These are phyloP conservation scores for Remersonia thermophila DNA, from an alignment of 2,329 filamentous ascomycete species.

Conservation along the genomic window DNA sequence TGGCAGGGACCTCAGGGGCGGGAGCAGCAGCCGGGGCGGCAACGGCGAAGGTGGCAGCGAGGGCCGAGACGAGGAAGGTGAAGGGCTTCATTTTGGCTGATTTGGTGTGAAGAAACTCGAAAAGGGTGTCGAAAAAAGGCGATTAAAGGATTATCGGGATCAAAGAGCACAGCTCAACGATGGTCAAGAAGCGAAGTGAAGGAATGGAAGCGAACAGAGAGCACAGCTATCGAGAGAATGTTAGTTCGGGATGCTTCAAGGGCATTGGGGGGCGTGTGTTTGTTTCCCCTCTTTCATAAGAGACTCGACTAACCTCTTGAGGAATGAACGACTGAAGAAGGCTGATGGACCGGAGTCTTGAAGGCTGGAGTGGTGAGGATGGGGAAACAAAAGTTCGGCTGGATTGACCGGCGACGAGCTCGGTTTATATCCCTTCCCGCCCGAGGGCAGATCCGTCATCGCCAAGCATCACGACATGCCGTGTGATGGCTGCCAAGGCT, in stretches of 20 bases:
- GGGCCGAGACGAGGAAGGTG: slow-evolving; percentile 31
- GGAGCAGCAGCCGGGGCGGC: slow-evolving; percentile 26
- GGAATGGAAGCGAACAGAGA: slow-evolving; percentile 34
- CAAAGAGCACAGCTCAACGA: slow-evolving; percentile 31
- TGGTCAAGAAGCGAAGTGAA: slow-evolving; percentile 24
- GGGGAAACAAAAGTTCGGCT: slow-evolving; percentile 18
- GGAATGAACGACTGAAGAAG: slow-evolving; percentile 32
- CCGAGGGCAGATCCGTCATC: not conserved
- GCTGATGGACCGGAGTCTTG: slow-evolving; percentile 19
- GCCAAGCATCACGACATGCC: slow-evolving; percentile 14
- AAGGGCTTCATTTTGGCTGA: slow-evolving; percentile 37
- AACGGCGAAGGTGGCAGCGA: slow-evolving; percentile 29
- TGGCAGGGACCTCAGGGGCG: slow-evolving; percentile 20
- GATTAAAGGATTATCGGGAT: slow-evolving; percentile 23
- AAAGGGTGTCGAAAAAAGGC: slow-evolving; percentile 8
- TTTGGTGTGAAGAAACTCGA: slow-evolving; percentile 14
- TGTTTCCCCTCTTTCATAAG: slow-evolving; percentile 2
- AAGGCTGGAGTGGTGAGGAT: slow-evolving; percentile 22
- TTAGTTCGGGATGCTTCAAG: slow-evolving; percentile 8
- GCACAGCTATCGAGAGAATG: slow-evolving; percentile 30
- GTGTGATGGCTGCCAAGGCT: slow-evolving; percentile 22
- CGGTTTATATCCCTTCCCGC: too few species aligned
- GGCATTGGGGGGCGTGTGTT: too few species aligned
- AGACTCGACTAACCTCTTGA: slow-evolving; percentile 28
- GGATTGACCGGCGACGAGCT: slow-evolving; percentile 9